These are phyloP conservation scores for Hebeloma cylindrosporum DNA, from an alignment of 768 basidiomycete species.

Conservation along the genomic window DNA sequence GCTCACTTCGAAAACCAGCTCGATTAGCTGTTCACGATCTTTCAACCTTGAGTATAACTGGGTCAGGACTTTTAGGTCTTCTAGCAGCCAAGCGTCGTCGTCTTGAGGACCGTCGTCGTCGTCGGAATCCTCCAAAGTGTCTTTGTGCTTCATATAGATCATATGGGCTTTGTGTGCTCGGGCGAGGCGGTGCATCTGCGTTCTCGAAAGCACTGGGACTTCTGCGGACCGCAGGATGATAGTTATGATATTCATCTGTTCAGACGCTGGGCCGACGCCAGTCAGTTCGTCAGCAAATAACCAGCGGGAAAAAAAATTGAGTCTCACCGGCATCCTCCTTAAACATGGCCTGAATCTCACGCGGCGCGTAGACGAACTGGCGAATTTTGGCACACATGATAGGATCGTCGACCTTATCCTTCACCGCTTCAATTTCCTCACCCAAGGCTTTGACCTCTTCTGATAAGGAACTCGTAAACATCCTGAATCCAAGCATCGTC, in stretches of 20 bases:
- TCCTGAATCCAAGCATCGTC: conserved; percentile 47
- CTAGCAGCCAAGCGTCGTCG: conserved; percentile 96
- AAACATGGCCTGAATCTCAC: conserved; percentile 83
- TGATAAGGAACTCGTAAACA: conserved; percentile 91
- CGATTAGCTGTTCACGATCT: conserved; percentile 91
- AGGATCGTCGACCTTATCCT: conserved; percentile 86
- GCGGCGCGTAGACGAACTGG: conserved; percentile 82
- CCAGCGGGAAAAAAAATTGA: not conserved
- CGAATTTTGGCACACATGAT: conserved; percentile 86
- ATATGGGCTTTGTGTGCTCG: conserved; percentile 77
- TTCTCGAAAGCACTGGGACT: conserved; percentile 69
- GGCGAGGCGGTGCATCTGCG: conserved; percentile 80
- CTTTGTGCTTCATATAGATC: conserved; percentile 64
- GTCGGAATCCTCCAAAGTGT: conserved; percentile 74
- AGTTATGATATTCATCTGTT: conserved; percentile 74
- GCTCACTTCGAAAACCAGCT: conserved; percentile 88
- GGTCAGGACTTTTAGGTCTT: conserved; percentile 82
- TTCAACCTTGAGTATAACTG: conserved; percentile 76
- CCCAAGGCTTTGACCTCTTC: conserved; percentile 87
- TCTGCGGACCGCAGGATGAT: conserved; percentile 79
- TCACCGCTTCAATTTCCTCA: conserved; percentile 85
- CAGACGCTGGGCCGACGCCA: conserved; percentile 43
- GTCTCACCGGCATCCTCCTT: conserved; percentile 75
- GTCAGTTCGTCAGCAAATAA: not conserved
- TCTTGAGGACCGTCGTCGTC: conserved; percentile 91